Evolutionary conservation across 208 protist species (phyloP), one percentile per base, ranked within the genome.

Genomic region (Leishmania turanica): DNA sequence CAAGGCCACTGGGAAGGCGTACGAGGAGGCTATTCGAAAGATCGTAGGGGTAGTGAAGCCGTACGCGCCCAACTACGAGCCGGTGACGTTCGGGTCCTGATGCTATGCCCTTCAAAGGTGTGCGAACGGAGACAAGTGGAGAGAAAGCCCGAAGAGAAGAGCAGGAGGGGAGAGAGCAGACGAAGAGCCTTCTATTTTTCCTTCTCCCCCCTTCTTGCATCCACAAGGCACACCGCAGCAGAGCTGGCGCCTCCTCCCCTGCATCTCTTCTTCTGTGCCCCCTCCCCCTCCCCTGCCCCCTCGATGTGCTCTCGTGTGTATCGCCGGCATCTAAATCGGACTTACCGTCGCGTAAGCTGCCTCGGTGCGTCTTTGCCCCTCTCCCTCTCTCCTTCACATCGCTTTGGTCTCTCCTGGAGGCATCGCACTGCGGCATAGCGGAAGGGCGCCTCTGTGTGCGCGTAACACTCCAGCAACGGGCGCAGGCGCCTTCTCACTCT

Each of bases 51-150:
- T 88, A 13, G 90, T 94, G 65, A 83, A 84, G 62, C 85, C 90
- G 7, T 93, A 85, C 78, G 92, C 94, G 19, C 91, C 92, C 17
- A 88, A 88, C 75, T 97, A 97, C 77, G 81, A 93, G 73, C 88
- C 90, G 24, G 77, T 93, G 64, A 78, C 79, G 13, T 91, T 93
- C 56, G 42, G 77, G 37, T 82, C 75, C 24, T 86, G 65, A 73
- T 37, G 37, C 24, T 4, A 53, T 27, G 19, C 19, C 24, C 40
- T 31, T 34, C 24, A 53, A 73, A 17, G 68, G 8, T 73, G 8
- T 49, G n/a, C 40, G 27, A 53, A 6, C 11, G 45, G 68, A 34
- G 17, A 34, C 68, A 19, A 31, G 8, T 13, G 34, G 66, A 21
- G 6, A 34, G 34, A 11, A 31, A 49, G 21, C 56, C 24, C 31